These are phyloP conservation scores for Coprinopsis strossmayeri DNA, from an alignment of 768 basidiomycete species.

Conservation along the genomic window DNA sequence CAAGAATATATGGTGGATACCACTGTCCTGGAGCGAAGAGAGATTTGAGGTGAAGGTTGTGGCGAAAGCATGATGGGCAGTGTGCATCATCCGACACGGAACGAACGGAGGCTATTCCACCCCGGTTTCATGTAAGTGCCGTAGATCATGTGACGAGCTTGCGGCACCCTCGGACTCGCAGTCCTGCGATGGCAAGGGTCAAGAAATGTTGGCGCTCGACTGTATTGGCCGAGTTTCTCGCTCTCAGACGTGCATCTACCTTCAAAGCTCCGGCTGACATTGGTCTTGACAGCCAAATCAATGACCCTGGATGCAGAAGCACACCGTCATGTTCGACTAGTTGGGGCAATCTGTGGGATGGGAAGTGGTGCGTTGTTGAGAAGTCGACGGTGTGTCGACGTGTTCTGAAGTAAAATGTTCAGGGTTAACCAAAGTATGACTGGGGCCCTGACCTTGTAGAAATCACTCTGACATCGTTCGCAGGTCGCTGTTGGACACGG, in stretches of 20 bases:
- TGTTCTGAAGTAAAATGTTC: constrained; percentile 4
- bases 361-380: constrained; percentile 46
- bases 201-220: too few species aligned
- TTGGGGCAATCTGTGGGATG: constrained; percentile 51
- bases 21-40: background rate
- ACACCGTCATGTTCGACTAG: constrained; percentile 37
- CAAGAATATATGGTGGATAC: background rate
- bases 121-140: background rate
- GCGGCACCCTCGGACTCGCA: too few species aligned
- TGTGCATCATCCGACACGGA: too few species aligned
- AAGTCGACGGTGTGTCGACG: background rate
- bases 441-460: constrained; percentile 10
- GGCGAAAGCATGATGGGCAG: background rate
- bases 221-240: background rate
- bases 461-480: constrained; percentile 3
- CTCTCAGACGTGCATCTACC: background rate
- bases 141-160: background rate
- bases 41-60: background rate
- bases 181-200: too few species aligned
- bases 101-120: background rate
- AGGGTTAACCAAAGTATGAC: constrained; percentile 47
- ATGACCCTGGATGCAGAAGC: constrained; percentile 14
- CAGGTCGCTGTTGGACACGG: constrained; percentile 73
- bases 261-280: background rate
- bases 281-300: background rate